Evolutionary conservation across 352 stramenopile species (phyloP).

Genomic region (Phytophthora colocasiae): DNA sequence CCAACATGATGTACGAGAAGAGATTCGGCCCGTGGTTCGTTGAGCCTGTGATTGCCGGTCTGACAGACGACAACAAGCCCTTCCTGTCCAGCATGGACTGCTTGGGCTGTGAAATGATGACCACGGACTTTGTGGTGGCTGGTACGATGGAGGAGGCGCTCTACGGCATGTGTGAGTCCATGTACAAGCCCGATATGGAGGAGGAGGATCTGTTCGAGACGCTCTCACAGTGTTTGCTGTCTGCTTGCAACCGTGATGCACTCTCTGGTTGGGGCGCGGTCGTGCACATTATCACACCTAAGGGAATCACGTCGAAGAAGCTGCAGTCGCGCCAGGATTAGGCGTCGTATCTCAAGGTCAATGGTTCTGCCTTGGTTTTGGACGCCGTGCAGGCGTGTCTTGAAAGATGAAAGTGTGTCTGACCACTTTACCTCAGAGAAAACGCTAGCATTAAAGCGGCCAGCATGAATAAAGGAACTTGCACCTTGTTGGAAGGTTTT

Average conservation of each 20-base stretch:
- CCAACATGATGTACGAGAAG: slow-evolving; percentile 98
- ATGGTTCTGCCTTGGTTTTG: slow-evolving; percentile 23
- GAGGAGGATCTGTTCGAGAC: slow-evolving; percentile 98
- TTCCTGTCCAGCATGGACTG: slow-evolving; percentile 99
- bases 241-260: slow-evolving; percentile 98
- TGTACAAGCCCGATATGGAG: slow-evolving; percentile 97
- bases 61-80: slow-evolving; percentile 95
- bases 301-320: slow-evolving; percentile 87
- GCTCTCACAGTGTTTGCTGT: slow-evolving; percentile 97
- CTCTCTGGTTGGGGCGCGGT: slow-evolving; percentile 98
- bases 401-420: not conserved
- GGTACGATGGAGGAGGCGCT: slow-evolving; percentile 98
- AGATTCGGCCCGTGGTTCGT: slow-evolving; percentile 99
- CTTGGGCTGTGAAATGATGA: slow-evolving; percentile 96
- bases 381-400: not conserved
- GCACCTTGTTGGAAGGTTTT: too few relatives aligned
- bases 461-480: slow-evolving; percentile 15
- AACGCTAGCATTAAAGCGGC: slow-evolving; percentile 10
- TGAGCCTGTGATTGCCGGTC: slow-evolving; percentile 97
- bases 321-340: slow-evolving; percentile 87
- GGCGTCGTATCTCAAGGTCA: slow-evolving; percentile 1
- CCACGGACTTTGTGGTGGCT: slow-evolving; percentile 98
- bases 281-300: slow-evolving; percentile 97
- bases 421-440: not conserved
- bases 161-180: slow-evolving; percentile 98